Conservation (phyloP, 2,329 filamentous ascomycete genomes). For the Colletotrichum higginsianum region DNA sequence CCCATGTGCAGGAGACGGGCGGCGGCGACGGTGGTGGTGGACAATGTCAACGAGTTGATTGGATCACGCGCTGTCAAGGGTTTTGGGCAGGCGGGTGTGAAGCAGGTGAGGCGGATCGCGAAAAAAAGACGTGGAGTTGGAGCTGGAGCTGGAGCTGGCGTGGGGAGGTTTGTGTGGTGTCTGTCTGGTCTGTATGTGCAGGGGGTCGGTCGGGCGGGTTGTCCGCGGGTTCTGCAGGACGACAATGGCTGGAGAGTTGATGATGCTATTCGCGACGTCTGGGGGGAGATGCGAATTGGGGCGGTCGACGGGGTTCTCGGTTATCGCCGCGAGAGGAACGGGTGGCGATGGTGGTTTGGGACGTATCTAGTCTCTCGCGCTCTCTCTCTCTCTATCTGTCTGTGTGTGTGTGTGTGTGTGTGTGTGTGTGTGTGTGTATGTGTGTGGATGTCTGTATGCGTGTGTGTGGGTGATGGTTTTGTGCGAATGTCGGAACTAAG, state of each 20-base stretch:
- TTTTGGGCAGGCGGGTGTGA: conserved; percentile 12
- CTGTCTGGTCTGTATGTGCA: background rate
- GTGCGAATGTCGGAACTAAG: conserved; percentile 27
- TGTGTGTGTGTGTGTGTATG: too few relatives aligned
- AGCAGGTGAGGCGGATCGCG: conserved; percentile 41
- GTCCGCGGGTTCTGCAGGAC: conserved; percentile 16
- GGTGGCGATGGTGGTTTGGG: conserved; percentile 33
- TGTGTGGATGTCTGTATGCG: too few relatives aligned
- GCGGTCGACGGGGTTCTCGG: background rate
- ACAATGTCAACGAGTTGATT: conserved; percentile 1
- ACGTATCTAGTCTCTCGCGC: background rate
- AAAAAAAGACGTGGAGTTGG: conserved; percentile 35
- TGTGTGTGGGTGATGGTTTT: background rate
- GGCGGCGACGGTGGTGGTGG: background rate
- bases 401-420: conserved; percentile 2
- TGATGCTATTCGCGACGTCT: conserved; percentile 38
- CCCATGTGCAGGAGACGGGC: conserved; percentile 34
- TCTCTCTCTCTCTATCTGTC: background rate
- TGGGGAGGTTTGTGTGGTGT: conserved; percentile 7
- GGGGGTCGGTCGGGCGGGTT: conserved; percentile 6
- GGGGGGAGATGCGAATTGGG: conserved; percentile 9
- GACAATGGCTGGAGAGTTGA: background rate
- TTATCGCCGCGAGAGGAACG: background rate
- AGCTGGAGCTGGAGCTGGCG: conserved; percentile 21
- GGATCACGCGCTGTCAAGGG: conserved; percentile 29